phyloP scores from a whole-genome alignment of 2,329 filamentous ascomycete species.

The Mycogone perniciosa region DNA sequence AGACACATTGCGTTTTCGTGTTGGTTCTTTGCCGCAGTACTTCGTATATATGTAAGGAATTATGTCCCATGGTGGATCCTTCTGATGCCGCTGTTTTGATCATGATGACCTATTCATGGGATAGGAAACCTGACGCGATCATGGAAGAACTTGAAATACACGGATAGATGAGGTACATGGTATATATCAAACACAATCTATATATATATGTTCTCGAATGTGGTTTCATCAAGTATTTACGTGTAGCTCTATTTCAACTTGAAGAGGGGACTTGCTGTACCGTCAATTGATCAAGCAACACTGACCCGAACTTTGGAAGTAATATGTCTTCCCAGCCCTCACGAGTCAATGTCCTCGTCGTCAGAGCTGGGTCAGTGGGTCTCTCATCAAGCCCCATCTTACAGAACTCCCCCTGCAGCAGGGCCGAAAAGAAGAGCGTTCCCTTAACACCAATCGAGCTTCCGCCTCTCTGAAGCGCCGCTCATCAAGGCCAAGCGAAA shows the following conservation, averaged over 20 bases:
- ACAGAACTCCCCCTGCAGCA: slow-evolving; percentile 64
- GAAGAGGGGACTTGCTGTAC: not conserved
- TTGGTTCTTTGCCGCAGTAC: too few species aligned
- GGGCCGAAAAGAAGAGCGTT: slow-evolving; percentile 62
- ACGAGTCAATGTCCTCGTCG: slow-evolving; percentile 31
- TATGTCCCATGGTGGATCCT: not conserved
- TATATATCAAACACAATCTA: not conserved
- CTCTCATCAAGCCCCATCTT: slow-evolving; percentile 42
- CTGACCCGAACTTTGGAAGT: not conserved
- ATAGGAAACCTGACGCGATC: too few species aligned
- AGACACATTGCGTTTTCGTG: not conserved
- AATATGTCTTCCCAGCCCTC: not conserved
- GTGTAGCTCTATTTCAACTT: not conserved
- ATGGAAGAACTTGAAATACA: too few species aligned
- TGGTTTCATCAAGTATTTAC: not conserved
- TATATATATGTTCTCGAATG: not conserved
- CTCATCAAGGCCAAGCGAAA: slow-evolving; percentile 51
- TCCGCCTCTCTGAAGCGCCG: slow-evolving; percentile 34
- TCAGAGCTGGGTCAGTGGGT: slow-evolving; percentile 35
- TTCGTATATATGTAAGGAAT: not conserved
- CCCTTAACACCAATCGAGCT: slow-evolving; percentile 54
- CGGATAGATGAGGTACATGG: not conserved
- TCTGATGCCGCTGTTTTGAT: not conserved
- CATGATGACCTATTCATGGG: not conserved
- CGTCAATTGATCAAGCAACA: not conserved